phyloP scores from a whole-genome alignment of 192 early-diverging fungal species.

The Mortierella alpina region DNA sequence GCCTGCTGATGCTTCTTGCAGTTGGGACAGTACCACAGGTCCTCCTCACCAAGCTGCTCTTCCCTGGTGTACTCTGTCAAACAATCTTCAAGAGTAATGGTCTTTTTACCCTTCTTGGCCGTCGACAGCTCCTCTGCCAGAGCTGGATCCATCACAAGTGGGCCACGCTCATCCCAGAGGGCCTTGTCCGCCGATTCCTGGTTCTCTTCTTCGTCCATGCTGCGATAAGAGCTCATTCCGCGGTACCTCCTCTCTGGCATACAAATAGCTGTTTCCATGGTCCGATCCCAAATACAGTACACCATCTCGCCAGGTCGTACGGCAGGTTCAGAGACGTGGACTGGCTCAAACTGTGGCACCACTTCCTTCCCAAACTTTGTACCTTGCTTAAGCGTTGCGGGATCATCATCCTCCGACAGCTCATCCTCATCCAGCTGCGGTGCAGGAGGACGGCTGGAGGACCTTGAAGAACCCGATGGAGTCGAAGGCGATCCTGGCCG shows the following conservation, averaged over 20 bases:
- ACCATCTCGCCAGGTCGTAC: constrained; percentile 38
- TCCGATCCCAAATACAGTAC: constrained; percentile 29
- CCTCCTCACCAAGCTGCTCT: constrained; percentile 90
- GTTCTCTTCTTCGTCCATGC: constrained; percentile 19
- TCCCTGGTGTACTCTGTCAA: constrained; percentile 85
- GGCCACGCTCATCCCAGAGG: constrained; percentile 37
- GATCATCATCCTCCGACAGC: constrained; percentile 33
- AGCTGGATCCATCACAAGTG: constrained; percentile 19
- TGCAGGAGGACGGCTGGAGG: constrained; percentile 10
- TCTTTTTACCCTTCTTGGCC: constrained; percentile 53
- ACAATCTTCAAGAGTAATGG: constrained; percentile 79
- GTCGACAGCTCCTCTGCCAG: constrained; percentile 18
- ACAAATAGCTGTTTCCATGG: constrained; percentile 14
- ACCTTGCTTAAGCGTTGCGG: neutral
- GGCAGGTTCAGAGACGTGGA: constrained; percentile 13
- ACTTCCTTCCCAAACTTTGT: neutral
- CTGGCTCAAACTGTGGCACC: neutral
- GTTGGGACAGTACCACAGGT: constrained; percentile 90
- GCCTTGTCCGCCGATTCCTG: neutral
- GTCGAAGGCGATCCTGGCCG: constrained; percentile 8
- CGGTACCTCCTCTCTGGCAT: neutral
- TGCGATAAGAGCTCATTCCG: constrained; percentile 1
- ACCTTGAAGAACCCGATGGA: constrained; percentile 13
- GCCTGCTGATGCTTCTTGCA: constrained; percentile 72
- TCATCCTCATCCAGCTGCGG: constrained; percentile 20